These are phyloP conservation scores for Linum usitatissimum DNA, from an alignment of 345 rosid species.

Conservation along the genomic window DNA sequence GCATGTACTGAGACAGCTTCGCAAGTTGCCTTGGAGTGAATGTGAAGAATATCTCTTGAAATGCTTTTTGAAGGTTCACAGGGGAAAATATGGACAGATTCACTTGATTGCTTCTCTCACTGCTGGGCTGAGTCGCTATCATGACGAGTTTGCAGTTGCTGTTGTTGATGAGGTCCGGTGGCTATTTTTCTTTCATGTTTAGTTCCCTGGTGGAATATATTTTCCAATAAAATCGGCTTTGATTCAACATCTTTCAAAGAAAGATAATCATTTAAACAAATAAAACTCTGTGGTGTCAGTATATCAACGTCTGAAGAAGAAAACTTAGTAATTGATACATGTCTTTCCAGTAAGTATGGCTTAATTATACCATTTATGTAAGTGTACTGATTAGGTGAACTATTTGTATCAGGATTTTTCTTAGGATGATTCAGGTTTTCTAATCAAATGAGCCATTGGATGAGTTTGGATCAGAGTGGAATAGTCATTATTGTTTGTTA, in stretches of 20 bases:
- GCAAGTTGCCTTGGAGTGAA: constrained; percentile 93
- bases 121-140: constrained; percentile 94
- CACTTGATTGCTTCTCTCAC: constrained; percentile 96
- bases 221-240: background rate
- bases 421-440: background rate
- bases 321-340: background rate
- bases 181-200: background rate
- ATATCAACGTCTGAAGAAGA: background rate
- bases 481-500: background rate
- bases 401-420: background rate
- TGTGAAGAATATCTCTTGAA: constrained; percentile 85
- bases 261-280: background rate
- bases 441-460: background rate
- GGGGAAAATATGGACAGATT: constrained; percentile 94
- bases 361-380: background rate
- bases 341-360: background rate
- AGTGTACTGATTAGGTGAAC: too few relatives aligned
- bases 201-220: background rate
- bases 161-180: constrained; percentile 91
- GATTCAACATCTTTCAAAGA: too few relatives aligned
- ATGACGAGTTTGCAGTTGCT: constrained; percentile 94
- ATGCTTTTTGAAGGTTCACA: constrained; percentile 96
- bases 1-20: constrained; percentile 91
- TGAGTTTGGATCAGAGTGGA: background rate
- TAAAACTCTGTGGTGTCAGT: background rate